Conservation (phyloP, 2,329 filamentous ascomycete species). For the Coleophoma eucalyptorum region DNA sequence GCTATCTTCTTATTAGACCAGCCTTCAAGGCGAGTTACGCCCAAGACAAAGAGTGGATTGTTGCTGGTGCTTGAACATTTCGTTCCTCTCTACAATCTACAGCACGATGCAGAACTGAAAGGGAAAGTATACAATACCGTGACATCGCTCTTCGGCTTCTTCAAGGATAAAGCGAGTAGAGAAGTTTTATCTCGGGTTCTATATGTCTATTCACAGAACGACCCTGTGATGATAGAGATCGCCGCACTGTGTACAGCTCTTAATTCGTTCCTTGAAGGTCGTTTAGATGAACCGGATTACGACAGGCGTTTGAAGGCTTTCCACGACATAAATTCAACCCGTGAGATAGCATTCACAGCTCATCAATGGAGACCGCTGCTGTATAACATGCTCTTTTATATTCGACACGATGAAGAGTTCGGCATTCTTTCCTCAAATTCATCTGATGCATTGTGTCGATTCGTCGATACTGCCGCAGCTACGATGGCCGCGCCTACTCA, state of each 20-base stretch:
- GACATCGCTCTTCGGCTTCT: slow-evolving; percentile 83
- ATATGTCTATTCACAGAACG: slow-evolving; percentile 62
- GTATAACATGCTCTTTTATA: slow-evolving; percentile 85
- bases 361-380: slow-evolving; percentile 84
- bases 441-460: slow-evolving; percentile 73
- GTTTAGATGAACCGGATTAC: slow-evolving; percentile 85
- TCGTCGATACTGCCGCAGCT: slow-evolving; percentile 57
- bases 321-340: slow-evolving; percentile 60
- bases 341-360: slow-evolving; percentile 56
- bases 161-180: slow-evolving; percentile 77
- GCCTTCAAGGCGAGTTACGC: slow-evolving; percentile 77
- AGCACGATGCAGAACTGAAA: slow-evolving; percentile 54
- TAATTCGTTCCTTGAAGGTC: slow-evolving; percentile 71
- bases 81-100: slow-evolving; percentile 58
- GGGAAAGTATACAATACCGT: slow-evolving; percentile 68
- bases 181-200: slow-evolving; percentile 71
- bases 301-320: slow-evolving; percentile 78
- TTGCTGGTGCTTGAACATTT: slow-evolving; percentile 80
- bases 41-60: slow-evolving; percentile 77
- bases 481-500: no score
- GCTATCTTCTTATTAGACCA: slow-evolving; percentile 79
- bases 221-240: slow-evolving; percentile 56
- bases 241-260: slow-evolving; percentile 72
- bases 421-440: slow-evolving; percentile 78
- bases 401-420: slow-evolving; percentile 83